Evolutionary conservation across 2,329 filamentous ascomycete species (phyloP).

Genomic region (Pseudofabraea citricarpa): DNA sequence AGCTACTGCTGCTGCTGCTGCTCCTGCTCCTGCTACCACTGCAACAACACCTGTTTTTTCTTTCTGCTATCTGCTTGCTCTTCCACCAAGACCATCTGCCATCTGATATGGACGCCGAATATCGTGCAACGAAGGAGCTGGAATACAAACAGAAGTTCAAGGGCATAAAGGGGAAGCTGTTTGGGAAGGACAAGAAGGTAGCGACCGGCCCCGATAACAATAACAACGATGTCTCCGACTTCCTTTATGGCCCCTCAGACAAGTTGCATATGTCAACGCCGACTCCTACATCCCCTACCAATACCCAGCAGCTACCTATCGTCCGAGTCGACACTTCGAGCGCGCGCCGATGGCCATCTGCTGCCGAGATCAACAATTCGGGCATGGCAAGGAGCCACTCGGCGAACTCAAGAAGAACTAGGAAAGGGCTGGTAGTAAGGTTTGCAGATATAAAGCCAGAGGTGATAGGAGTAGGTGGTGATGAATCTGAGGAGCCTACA

Average conservation of each 20-base stretch:
- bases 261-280: conserved; percentile 49
- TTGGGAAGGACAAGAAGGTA: conserved; percentile 31
- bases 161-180: conserved; percentile 46
- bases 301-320: conserved; percentile 14
- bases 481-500: conserved; percentile 71
- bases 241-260: conserved; percentile 52
- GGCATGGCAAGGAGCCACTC: conserved; percentile 16
- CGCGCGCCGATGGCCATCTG: conserved; percentile 45
- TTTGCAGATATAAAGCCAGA: conserved; percentile 72
- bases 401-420: conserved; percentile 36
- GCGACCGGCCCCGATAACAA: conserved; percentile 31
- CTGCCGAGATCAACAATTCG: conserved; percentile 33
- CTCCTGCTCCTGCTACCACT: too few species aligned
- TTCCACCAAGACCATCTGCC: background rate
- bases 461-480: conserved; percentile 86
- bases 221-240: conserved; percentile 50
- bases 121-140: conserved; percentile 19
- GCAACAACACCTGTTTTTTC: background rate
- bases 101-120: conserved; percentile 18
- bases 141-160: conserved; percentile 39
- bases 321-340: conserved; percentile 40
- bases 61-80: background rate
- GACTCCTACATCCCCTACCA: conserved; percentile 28
- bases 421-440: conserved; percentile 67
- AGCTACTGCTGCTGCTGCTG: background rate